Percentiles rank a stretch among this genome's conserved stretches.
These are phyloP conservation scores for Beverwykella pulmonaria DNA, from an alignment of 495 filamentous ascomycete genomes.

Conservation along the genomic window DNA sequence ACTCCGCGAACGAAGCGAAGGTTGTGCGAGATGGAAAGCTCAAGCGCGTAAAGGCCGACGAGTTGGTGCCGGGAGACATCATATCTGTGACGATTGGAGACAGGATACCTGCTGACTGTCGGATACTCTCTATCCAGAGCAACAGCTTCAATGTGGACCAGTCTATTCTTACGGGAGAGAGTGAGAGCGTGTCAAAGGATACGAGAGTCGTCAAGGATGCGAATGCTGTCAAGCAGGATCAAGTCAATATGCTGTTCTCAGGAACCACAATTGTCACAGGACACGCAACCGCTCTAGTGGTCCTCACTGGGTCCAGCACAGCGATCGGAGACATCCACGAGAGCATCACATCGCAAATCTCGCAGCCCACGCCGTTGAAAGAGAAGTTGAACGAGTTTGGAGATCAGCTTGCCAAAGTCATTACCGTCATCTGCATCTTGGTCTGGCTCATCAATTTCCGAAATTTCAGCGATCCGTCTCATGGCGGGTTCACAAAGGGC, in stretches of 20 bases:
- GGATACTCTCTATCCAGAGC: slow-evolving; percentile 87
- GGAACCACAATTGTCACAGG: slow-evolving; percentile 97
- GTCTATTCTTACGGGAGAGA: slow-evolving; percentile 96
- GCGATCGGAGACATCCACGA: slow-evolving; percentile 99
- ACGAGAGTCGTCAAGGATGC: slow-evolving; percentile 67
- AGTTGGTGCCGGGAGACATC: slow-evolving; percentile 94
- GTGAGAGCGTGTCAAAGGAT: slow-evolving; percentile 94
- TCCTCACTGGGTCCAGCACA: slow-evolving; percentile 85
- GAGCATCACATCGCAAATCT: slow-evolving; percentile 97
- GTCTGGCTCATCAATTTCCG: slow-evolving; percentile 99
- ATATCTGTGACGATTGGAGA: slow-evolving; percentile 89
- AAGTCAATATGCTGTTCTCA: slow-evolving; percentile 97
- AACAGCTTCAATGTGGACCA: slow-evolving; percentile 97
- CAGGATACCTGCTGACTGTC: slow-evolving; percentile 94
- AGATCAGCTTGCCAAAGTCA: slow-evolving; percentile 95
- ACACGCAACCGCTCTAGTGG: slow-evolving; percentile 88
- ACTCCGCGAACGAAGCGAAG: slow-evolving; percentile 97
- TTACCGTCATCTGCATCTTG: slow-evolving; percentile 91
- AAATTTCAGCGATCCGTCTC: slow-evolving; percentile 92
- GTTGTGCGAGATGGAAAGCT: slow-evolving; percentile 78
- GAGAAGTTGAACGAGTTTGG: slow-evolving; percentile 99
- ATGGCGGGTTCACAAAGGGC: slow-evolving; percentile 94
- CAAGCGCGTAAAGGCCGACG: slow-evolving; percentile 83
- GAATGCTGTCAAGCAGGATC: slow-evolving; percentile 94
- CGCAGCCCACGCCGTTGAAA: slow-evolving; percentile 94